phyloP scores from a whole-genome alignment of 805 yeast species.

The Lachancea lanzarotensis region DNA sequence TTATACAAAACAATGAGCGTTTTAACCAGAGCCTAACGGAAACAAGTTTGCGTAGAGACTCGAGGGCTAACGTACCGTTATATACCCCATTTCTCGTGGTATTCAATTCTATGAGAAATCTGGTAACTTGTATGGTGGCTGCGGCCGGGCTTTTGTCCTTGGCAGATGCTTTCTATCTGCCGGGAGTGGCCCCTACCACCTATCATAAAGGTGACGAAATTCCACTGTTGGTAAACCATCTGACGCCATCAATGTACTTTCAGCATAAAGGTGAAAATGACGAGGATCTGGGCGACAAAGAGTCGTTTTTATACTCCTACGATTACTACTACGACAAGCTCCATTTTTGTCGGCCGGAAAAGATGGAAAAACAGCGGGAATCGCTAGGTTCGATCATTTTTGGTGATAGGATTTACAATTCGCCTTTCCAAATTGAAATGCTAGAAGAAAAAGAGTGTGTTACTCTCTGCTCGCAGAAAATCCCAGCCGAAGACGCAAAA shows the following conservation, averaged over 20 bases:
- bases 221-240: constrained; percentile 79
- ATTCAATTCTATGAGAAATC: background rate
- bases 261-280: constrained; percentile 36
- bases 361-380: constrained; percentile 62
- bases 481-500: constrained; percentile 58
- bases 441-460: constrained; percentile 63
- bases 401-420: constrained; percentile 91
- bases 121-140: background rate
- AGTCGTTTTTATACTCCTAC: constrained; percentile 61
- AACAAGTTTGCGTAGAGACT: no score
- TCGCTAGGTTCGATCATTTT: constrained; percentile 87
- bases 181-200: constrained; percentile 94
- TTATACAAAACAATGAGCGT: background rate
- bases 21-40: background rate
- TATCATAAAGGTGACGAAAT: constrained; percentile 67
- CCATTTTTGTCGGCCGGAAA: constrained; percentile 71
- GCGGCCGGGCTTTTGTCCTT: background rate
- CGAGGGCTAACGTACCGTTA: background rate
- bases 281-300: constrained; percentile 35
- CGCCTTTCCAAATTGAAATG: constrained; percentile 82
- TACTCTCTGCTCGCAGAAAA: constrained; percentile 52
- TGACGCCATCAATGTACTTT: constrained; percentile 64
- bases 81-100: background rate
- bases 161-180: constrained; percentile 41
- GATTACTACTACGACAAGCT: constrained; percentile 80